phyloP scores from a whole-genome alignment of 1,139 yeast genomes.

The Taphrina deformans region DNA sequence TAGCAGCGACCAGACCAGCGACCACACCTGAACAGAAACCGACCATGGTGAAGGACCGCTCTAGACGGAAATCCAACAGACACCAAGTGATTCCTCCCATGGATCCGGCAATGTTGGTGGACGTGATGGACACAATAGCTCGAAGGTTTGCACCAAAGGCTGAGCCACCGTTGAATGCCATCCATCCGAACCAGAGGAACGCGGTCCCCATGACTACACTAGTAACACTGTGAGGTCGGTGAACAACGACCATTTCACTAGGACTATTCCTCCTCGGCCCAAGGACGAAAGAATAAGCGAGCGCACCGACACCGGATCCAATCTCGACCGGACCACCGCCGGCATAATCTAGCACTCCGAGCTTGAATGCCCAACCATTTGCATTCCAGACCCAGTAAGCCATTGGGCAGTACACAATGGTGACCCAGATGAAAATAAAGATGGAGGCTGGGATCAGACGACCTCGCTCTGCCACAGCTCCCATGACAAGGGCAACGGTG shows the following conservation, averaged over 20 bases:
- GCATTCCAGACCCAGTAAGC: slow-evolving; percentile 94
- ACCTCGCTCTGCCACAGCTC: slow-evolving; percentile 95
- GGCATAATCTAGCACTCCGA: slow-evolving; percentile 94
- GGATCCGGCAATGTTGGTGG: slow-evolving; percentile 84
- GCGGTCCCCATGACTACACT: slow-evolving; percentile 77
- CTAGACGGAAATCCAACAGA: slow-evolving; percentile 79
- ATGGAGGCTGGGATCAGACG: slow-evolving; percentile 81
- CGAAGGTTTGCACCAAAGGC: slow-evolving; percentile 65
- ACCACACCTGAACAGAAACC: slow-evolving; percentile 94
- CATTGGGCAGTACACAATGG: slow-evolving; percentile 87
- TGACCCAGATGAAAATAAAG: slow-evolving; percentile 82
- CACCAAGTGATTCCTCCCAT: slow-evolving; percentile 95
- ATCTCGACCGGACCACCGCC: slow-evolving; percentile 98
- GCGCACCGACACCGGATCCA: slow-evolving; percentile 84
- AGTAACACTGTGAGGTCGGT: slow-evolving; percentile 91
- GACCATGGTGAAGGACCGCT: slow-evolving; percentile 89
- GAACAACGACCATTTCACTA: slow-evolving; percentile 77
- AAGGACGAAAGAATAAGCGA: slow-evolving; percentile 64
- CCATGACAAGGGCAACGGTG: slow-evolving; percentile 85
- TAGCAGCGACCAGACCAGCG: slow-evolving; percentile 94
- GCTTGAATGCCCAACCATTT: slow-evolving; percentile 87
- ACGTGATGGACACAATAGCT: slow-evolving; percentile 82
- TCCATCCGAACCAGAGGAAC: slow-evolving; percentile 71
- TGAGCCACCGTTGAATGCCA: slow-evolving; percentile 72
- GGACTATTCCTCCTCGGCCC: slow-evolving; percentile 64